Evolutionary conservation across 2,329 filamentous ascomycete genomes (phyloP).

Genomic region (Geosmithia putterillii): DNA sequence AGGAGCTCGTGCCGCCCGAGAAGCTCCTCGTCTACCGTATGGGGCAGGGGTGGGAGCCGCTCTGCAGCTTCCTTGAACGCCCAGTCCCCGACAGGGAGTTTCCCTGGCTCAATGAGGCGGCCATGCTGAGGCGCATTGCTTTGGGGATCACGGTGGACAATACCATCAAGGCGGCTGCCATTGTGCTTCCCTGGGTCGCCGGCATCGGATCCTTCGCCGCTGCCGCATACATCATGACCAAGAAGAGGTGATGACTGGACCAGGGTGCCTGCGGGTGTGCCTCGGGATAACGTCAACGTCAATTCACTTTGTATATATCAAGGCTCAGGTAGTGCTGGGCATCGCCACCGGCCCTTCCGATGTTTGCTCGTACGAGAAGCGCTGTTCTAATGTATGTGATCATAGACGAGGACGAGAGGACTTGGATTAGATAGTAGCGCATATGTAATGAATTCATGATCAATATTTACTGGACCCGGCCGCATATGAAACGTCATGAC

Average conservation of each 20-base stretch:
- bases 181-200: constrained; percentile 1
- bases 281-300: not conserved
- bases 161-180: not conserved
- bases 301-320: not conserved
- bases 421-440: no score
- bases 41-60: constrained; percentile 20
- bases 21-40: constrained; percentile 14
- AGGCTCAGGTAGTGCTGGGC: no score
- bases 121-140: constrained; percentile 3
- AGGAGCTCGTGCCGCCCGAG: constrained; percentile 12
- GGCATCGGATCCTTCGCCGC: not conserved
- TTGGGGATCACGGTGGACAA: constrained; percentile 1
- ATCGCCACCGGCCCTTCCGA: no score
- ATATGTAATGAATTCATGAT: no score
- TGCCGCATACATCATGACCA: not conserved
- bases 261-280: no score
- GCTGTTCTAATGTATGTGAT: no score
- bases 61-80: constrained; percentile 22
- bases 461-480: no score
- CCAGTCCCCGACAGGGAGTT: constrained; percentile 16
- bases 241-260: not conserved
- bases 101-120: constrained; percentile 14
- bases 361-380: no score
- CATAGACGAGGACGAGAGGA: no score
- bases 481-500: no score